These are phyloP conservation scores for Stephania yunnanensis DNA, from an alignment of 164 flowering plant species.

Conservation along the genomic window DNA sequence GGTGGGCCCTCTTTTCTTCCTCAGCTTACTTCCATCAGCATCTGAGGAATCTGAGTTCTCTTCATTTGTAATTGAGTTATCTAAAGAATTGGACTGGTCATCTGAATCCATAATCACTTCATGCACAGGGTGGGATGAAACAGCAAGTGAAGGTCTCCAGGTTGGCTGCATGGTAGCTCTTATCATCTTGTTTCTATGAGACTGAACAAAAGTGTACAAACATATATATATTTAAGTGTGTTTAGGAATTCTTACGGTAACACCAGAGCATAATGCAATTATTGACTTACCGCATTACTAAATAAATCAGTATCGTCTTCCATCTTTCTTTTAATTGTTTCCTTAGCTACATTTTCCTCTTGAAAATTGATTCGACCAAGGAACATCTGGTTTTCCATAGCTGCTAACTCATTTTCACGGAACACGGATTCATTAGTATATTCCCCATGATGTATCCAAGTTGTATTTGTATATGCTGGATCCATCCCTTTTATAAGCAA, in stretches of 20 bases:
- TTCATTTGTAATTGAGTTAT: background rate
- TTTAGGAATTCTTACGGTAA: background rate
- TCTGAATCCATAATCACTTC: background rate
- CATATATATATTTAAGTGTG: background rate
- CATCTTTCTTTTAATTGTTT: background rate
- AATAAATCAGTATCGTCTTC: background rate
- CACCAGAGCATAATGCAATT: background rate
- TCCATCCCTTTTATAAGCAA: background rate
- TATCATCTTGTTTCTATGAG: background rate
- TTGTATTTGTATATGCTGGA: background rate
- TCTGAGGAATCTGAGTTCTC: background rate
- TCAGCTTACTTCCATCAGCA: background rate
- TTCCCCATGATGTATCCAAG: background rate
- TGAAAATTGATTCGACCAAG: background rate
- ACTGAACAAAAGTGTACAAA: background rate
- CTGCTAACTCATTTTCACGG: background rate
- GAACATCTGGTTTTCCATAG: background rate
- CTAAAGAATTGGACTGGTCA: background rate
- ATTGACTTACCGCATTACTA: background rate
- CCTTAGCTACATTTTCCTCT: background rate
- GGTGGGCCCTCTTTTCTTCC: background rate
- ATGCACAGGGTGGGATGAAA: background rate
- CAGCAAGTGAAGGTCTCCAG: background rate
- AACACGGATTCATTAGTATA: background rate
- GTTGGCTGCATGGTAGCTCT: background rate